phyloP scores from a whole-genome alignment of 768 basidiomycete genomes.

The Coprinopsis strossmayeri region DNA sequence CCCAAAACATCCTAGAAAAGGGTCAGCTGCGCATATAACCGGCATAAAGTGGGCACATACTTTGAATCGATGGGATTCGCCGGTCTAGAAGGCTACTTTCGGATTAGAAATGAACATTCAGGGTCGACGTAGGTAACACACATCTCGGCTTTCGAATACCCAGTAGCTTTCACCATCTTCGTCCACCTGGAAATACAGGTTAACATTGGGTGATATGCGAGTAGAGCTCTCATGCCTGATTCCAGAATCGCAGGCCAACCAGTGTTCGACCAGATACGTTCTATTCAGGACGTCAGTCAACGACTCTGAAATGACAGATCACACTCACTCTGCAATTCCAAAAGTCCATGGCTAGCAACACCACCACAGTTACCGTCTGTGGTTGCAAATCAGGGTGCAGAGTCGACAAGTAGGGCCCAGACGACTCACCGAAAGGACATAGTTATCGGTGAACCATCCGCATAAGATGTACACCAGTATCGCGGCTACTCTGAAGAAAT shows the following conservation, averaged over 20 bases:
- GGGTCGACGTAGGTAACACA: slow-evolving; percentile 30
- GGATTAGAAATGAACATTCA: slow-evolving; percentile 3
- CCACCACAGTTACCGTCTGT: slow-evolving; percentile 83
- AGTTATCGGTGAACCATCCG: slow-evolving; percentile 84
- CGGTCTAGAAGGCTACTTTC: slow-evolving; percentile 76
- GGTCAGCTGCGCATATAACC: not conserved
- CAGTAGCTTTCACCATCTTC: slow-evolving; percentile 94
- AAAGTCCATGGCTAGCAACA: slow-evolving; percentile 94
- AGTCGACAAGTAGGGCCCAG: not conserved
- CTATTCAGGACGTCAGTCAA: slow-evolving; percentile 25
- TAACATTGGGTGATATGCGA: not conserved
- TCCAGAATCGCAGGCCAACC: slow-evolving; percentile 96
- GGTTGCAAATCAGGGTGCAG: not conserved
- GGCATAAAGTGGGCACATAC: too few relatives aligned
- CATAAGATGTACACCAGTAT: slow-evolving; percentile 90
- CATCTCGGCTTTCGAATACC: slow-evolving; percentile 98
- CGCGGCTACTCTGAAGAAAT: slow-evolving; percentile 83
- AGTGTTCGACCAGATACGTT: slow-evolving; percentile 92
- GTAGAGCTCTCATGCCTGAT: slow-evolving; percentile 50
- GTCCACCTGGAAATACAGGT: slow-evolving; percentile 55
- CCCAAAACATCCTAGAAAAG: slow-evolving; percentile 83
- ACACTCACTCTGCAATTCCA: slow-evolving; percentile 86
- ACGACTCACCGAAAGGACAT: slow-evolving; percentile 92
- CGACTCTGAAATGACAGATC: not conserved
- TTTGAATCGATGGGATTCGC: slow-evolving; percentile 85